Conservation (phyloP, 345 rosid species). For the Gossypium stocksii region DNA sequence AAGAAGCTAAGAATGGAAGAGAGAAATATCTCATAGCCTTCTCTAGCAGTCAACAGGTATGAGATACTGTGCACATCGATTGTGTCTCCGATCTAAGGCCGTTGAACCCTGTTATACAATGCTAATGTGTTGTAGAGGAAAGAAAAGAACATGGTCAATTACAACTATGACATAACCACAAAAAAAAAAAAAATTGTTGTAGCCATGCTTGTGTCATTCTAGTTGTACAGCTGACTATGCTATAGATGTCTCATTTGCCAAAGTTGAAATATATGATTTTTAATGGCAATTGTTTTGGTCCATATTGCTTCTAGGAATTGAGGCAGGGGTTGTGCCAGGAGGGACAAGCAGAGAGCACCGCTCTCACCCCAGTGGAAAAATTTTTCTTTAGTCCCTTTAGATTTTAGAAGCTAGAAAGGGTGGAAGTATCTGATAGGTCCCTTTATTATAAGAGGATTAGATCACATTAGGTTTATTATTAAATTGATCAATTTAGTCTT, state of each 20-base stretch:
- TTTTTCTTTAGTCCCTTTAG: too few relatives aligned
- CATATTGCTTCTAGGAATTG: background rate
- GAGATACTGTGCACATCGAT: background rate
- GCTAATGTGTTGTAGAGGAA: background rate
- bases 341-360: too few relatives aligned
- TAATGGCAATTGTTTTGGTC: background rate
- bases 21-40: slow-evolving; percentile 8
- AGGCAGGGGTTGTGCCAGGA: background rate
- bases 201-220: background rate
- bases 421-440: too few relatives aligned
- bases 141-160: background rate
- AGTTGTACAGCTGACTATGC: background rate
- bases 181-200: background rate
- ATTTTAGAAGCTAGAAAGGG: too few relatives aligned
- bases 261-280: slow-evolving; percentile 2
- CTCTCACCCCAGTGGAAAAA: too few relatives aligned
- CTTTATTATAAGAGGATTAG: too few relatives aligned
- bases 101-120: background rate
- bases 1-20: slow-evolving; percentile 25
- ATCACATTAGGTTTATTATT: too few relatives aligned
- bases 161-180: background rate
- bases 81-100: background rate
- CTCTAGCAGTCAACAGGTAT: background rate
- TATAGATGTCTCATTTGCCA: background rate
- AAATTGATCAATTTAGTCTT: too few relatives aligned